These are phyloP conservation scores for Chaetomium cochliodes DNA, from an alignment of 495 filamentous ascomycete species.

Conservation along the genomic window DNA sequence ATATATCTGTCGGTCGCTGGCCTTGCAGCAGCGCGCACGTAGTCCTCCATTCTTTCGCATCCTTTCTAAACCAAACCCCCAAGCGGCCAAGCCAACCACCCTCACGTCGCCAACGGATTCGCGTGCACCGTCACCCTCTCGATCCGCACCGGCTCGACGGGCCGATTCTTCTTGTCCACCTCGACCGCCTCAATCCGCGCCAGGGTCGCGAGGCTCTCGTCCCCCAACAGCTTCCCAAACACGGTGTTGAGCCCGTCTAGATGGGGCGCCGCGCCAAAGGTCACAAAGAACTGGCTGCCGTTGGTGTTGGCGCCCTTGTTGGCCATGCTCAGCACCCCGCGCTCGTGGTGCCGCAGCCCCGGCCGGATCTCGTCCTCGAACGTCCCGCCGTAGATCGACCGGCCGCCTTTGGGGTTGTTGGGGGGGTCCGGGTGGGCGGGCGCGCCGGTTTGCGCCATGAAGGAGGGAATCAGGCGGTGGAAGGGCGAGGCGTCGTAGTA, in stretches of 20 bases:
- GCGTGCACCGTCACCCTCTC: conserved; percentile 84
- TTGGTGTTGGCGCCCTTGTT: conserved; percentile 84
- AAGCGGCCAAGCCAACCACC: neutral
- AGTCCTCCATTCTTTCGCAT: neutral
- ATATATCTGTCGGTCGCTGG: too few relatives aligned
- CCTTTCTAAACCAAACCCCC: neutral
- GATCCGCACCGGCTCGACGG: conserved; percentile 68
- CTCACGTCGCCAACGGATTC: conserved; percentile 80
- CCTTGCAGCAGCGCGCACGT: neutral
- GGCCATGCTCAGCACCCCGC: conserved; percentile 91
- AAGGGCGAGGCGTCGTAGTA: conserved; percentile 89
- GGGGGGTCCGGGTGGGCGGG: conserved; percentile 59
- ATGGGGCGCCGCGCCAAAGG: conserved; percentile 82
- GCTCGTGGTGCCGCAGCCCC: conserved; percentile 76
- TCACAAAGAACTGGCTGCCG: conserved; percentile 92
- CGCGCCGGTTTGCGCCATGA: conserved; percentile 91
- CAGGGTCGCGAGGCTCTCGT: conserved; percentile 65
- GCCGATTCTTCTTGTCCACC: conserved; percentile 88
- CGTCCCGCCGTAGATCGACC: conserved; percentile 77
- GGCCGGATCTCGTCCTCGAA: conserved; percentile 95
- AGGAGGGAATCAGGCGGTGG: conserved; percentile 83
- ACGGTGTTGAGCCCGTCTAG: conserved; percentile 92
- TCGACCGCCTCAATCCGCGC: conserved; percentile 72
- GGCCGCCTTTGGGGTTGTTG: conserved; percentile 71
- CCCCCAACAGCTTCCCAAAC: conserved; percentile 74